Evolutionary conservation across 257 asterid species (phyloP).

Genomic region (Gynochthodes officinalis): DNA sequence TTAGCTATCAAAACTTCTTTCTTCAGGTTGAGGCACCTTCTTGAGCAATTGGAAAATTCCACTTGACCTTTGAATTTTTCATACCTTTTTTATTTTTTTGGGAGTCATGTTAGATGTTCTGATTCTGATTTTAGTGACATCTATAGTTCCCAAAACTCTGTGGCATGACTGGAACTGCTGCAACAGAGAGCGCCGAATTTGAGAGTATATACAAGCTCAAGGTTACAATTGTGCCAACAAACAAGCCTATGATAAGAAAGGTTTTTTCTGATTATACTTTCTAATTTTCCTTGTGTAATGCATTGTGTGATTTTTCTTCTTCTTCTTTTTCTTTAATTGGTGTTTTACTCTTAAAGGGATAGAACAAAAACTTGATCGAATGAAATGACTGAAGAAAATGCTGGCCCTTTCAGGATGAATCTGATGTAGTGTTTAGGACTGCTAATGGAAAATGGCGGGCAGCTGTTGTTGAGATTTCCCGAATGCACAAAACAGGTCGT

Average conservation of each 20-base stretch:
- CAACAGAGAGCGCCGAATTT: slow-evolving; percentile 95
- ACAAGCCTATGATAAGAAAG: slow-evolving; percentile 98
- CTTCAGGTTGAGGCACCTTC: slow-evolving; percentile 70
- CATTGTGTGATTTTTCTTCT: neutral
- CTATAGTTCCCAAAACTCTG: slow-evolving; percentile 95
- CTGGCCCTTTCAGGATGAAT: slow-evolving; percentile 64
- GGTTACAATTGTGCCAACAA: slow-evolving; percentile 96
- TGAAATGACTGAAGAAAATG: neutral
- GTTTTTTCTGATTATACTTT: slow-evolving; percentile 36
- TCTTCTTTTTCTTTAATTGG: neutral
- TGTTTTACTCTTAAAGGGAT: neutral
- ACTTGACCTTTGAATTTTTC: neutral
- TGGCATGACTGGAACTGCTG: slow-evolving; percentile 99
- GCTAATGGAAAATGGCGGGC: slow-evolving; percentile 94
- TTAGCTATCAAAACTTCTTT: slow-evolving; percentile 98
- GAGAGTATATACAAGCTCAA: slow-evolving; percentile 98
- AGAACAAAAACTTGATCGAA: neutral
- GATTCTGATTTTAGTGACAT: slow-evolving; percentile 31
- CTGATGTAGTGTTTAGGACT: slow-evolving; percentile 94
- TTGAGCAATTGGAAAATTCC: slow-evolving; percentile 8
- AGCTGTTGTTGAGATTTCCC: slow-evolving; percentile 94
- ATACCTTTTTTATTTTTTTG: neutral
- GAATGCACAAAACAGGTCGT: slow-evolving; percentile 93
- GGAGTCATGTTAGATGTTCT: slow-evolving; percentile 10
- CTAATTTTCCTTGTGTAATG: neutral